Conservation (phyloP, 495 filamentous ascomycete genomes). For the Bombardia bombarda region DNA sequence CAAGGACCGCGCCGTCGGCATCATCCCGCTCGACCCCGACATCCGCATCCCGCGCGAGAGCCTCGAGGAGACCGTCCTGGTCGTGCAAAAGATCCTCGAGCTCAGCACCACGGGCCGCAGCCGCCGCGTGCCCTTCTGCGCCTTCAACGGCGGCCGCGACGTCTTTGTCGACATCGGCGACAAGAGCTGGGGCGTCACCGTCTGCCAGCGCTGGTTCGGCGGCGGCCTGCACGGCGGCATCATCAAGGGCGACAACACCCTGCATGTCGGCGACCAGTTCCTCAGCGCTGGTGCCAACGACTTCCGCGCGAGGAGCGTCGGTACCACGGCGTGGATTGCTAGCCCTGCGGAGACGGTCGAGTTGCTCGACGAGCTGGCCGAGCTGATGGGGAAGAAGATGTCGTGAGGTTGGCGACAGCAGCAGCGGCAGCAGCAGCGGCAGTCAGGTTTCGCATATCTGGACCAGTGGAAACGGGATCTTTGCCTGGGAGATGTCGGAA, state of each 20-base stretch:
- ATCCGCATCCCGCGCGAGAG: conserved; percentile 75
- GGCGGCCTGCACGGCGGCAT: conserved; percentile 31
- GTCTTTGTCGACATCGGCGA: conserved; percentile 99
- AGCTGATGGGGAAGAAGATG: conserved; percentile 44
- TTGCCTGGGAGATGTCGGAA: no score
- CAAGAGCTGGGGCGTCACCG: conserved; percentile 88
- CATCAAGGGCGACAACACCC: conserved; percentile 47
- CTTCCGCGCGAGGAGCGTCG: conserved; percentile 73
- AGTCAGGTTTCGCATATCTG: no score
- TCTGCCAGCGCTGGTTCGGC: conserved; percentile 88
- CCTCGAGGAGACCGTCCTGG: conserved; percentile 91
- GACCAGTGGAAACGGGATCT: no score
- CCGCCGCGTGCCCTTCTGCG: conserved; percentile 77
- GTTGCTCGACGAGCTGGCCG: conserved; percentile 72
- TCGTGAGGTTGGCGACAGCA: conserved; percentile 15
- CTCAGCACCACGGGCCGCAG: conserved; percentile 48
- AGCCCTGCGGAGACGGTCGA: conserved; percentile 83
- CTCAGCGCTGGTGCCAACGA: conserved; percentile 92
- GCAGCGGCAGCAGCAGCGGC: no score
- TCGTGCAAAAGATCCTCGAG: conserved; percentile 86
- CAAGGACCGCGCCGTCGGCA: conserved; percentile 91
- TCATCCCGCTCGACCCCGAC: conserved; percentile 53
- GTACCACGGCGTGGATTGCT: conserved; percentile 79
- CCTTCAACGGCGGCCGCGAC: conserved; percentile 95
- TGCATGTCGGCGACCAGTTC: conserved; percentile 96